These are phyloP conservation scores for Wickerhamiella sergipiensis DNA, from an alignment of 805 yeast species.

Conservation along the genomic window DNA sequence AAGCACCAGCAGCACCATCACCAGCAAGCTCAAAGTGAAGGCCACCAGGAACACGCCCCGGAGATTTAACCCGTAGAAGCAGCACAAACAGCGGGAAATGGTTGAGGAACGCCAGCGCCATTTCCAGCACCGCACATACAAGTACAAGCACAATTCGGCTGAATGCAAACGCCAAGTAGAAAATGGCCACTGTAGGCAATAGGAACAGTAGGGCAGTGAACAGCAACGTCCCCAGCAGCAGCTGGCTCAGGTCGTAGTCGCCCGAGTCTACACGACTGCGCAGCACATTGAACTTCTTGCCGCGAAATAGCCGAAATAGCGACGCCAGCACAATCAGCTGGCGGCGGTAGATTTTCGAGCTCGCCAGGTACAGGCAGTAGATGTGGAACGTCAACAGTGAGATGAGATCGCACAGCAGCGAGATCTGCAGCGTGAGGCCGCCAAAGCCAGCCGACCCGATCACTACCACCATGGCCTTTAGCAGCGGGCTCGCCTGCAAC, in stretches of 20 bases:
- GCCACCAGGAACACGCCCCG: constrained; percentile 54
- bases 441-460: constrained; percentile 28
- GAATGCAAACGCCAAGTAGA: constrained; percentile 59
- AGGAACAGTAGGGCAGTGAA: constrained; percentile 69
- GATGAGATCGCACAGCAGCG: constrained; percentile 50
- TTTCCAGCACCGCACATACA: constrained; percentile 40
- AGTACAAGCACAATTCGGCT: constrained; percentile 40
- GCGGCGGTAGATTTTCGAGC: constrained; percentile 66
- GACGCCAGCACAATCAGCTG: constrained; percentile 57
- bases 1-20: too few species aligned
- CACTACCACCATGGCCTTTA: constrained; percentile 2
- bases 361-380: constrained; percentile 60
- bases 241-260: constrained; percentile 73
- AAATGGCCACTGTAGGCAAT: constrained; percentile 77
- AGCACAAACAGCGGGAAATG: constrained; percentile 81
- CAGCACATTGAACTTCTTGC: constrained; percentile 73
- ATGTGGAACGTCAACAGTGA: constrained; percentile 57
- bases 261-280: constrained; percentile 78
- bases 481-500: constrained; percentile 2
- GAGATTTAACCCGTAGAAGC: constrained; percentile 65
- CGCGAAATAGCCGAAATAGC: constrained; percentile 72
- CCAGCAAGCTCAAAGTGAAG: constrained; percentile 21
- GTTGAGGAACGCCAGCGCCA: constrained; percentile 50
- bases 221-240: constrained; percentile 74
- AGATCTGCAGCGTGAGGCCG: constrained; percentile 61